Base-by-base conservation (phyloP, 2,329 filamentous ascomycete genomes). In the Macrophomina pseudophaseolina region DNA sequence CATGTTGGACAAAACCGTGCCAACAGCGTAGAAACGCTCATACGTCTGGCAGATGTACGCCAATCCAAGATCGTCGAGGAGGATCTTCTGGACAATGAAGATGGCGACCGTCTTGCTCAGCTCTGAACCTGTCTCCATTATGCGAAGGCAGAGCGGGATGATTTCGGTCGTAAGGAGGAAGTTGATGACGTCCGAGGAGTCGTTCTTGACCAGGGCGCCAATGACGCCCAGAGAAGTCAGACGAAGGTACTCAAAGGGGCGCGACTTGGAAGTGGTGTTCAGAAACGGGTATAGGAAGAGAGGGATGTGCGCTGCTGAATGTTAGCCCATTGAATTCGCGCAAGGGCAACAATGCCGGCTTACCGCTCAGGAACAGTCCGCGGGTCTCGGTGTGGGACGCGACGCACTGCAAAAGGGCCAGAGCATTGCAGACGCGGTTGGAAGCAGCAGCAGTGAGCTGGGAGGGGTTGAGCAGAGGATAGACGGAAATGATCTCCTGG, bases 11-110 rank as follows among this genome's bases (percentile, higher is more conserved):
- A 99, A 84, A 5, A 99, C 95, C 1, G 95, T 99, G 5, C 95
- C 95, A 5, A 99, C 95, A 7, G 95, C 95, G 73, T 98, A 99
- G 81, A 99, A 99, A 23, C 95, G 88, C 83, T 99, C 95, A 74
- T 99, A 99, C 0, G 95, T 99, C 70, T 96, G 94, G 81, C 95
- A 99, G 67, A 99, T 99, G 80, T 99, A 99, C 75, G 95, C 95
- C 69, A 99, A 86, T 4, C 95, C 95, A 74, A 97, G 94, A 74
- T 99, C 95, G 76, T 99, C 95, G 2, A 99, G 87, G 63, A 99
- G 83, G 32, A 99, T 99, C 85, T 99, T 99, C 81, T 99, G 95
- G 18, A 99, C 95, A 74, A 99, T 99, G 83, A 99, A 99, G 74
- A 99, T 99, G 67, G 95, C 95, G 14, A 99, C 95, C 0, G 95